Evolutionary conservation across 352 stramenopile genomes (phyloP), one percentile per base, ranked within the genome.

Genomic region (Phytophthora podocarpi): DNA sequence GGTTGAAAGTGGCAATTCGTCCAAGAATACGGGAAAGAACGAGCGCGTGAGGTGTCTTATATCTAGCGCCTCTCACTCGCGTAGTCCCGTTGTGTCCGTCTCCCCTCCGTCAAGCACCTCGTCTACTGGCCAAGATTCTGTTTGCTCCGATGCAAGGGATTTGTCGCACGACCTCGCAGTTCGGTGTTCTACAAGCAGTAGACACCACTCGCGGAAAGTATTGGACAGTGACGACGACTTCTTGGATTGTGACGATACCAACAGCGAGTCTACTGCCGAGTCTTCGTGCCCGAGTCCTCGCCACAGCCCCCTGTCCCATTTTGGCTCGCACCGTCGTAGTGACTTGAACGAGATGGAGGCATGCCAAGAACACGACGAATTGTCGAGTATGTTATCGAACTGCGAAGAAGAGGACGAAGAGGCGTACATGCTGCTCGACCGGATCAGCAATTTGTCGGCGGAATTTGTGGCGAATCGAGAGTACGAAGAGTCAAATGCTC

Each of bases 251-350:
- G 83, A 92, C 34, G 82, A 90, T 36, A 90, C 80, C 4, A 87
- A 85, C 53, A 92, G 83, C 18, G 83, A 90, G 34, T 90, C 80
- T 16, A 90, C 80, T 1, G 77, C 78, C 1, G 83, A 90, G 31
- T 92, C 83, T 15, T 92, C 83, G 48, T 92, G 79, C 20, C 67
- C 80, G 9, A 92, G 83, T 68, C 83, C 80, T 40, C 80, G 73
- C 1, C 79, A 86, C 43, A 76, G 59, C 28, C 67, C 76, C 5
- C 34, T 76, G 1, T 52, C 64, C 2, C 45, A 67, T 4, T 82
- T 83, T 30, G 50, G 46, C 27, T 60, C 50, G 1, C 67, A 84
- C 8, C 69, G 63, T 12, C 59, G 68, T 13, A 69, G 28, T 23
- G 58, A 78, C 16, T 16, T 67, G 37, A 48, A 55, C 32, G 62